A percentile compares a stretch with the other conserved stretches of the same genome.
phyloP scores from a whole-genome alignment of 1,139 yeast genomes.

The Geotrichum siamense region DNA sequence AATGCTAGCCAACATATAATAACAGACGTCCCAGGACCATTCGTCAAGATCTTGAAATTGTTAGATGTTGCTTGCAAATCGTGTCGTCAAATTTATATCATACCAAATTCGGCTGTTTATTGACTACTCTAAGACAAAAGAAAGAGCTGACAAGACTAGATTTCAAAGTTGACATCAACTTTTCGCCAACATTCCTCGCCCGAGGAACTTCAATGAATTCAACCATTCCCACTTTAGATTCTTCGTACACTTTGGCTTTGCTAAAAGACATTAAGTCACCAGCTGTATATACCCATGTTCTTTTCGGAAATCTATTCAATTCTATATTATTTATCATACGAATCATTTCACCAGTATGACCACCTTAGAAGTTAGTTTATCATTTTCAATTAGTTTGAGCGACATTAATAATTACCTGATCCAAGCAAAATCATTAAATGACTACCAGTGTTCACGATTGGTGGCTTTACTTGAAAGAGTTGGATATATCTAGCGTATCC shows the following conservation, averaged over 20 bases:
- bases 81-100: conserved; percentile 20
- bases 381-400: neutral
- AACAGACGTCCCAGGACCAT: conserved; percentile 94
- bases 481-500: neutral
- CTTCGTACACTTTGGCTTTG: conserved; percentile 44
- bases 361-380: conserved; percentile 42
- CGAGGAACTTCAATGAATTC: conserved; percentile 43
- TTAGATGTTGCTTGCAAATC: conserved; percentile 19
- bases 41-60: conserved; percentile 57
- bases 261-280: conserved; percentile 55
- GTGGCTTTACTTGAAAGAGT: neutral
- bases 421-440: conserved; percentile 29
- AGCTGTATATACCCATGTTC: conserved; percentile 34
- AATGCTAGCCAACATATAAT: conserved; percentile 62
- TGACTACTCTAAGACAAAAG: conserved; percentile 25
- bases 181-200: conserved; percentile 74
- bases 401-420: conserved; percentile 10
- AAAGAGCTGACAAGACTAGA: conserved; percentile 41
- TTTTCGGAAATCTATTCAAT: conserved; percentile 28
- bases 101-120: conserved; percentile 29
- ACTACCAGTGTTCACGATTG: neutral
- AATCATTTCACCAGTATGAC: conserved; percentile 95
- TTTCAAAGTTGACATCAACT: conserved; percentile 44
- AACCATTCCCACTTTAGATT: conserved; percentile 8
- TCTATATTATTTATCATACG: conserved; percentile 47